A percentile compares a stretch with the other conserved stretches of the same genome.
Conservation (phyloP, 139 green algal species). For the Chlamydomonas schloesseri region DNA sequence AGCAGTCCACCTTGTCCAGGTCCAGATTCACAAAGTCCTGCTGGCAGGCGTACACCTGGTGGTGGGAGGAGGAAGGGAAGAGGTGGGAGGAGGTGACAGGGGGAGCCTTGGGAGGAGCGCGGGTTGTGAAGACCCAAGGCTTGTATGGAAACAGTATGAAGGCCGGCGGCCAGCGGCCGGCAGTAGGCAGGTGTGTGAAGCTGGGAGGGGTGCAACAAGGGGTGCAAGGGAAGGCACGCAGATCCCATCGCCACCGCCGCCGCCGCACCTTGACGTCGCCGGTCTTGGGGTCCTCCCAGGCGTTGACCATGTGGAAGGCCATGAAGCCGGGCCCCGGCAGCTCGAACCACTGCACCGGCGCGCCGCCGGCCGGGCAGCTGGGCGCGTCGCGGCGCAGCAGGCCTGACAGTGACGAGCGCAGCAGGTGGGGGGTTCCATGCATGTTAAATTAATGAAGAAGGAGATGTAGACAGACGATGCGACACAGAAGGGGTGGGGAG, state of each 20-base stretch:
- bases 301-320: conserved; percentile 70
- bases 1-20: conserved; percentile 45
- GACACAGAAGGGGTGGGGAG: not conserved
- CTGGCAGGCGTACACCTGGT: conserved; percentile 41
- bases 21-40: conserved; percentile 48
- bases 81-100: not conserved
- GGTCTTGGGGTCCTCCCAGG: conserved; percentile 68
- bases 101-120: not conserved
- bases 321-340: conserved; percentile 52
- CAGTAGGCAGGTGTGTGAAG: too few relatives aligned
- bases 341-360: conserved; percentile 72
- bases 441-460: too few relatives aligned
- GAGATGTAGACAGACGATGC: too few relatives aligned
- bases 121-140: too few relatives aligned
- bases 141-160: too few relatives aligned
- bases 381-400: conserved; percentile 61
- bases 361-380: not conserved
- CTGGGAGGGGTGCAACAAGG: too few relatives aligned
- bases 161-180: too few relatives aligned
- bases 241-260: not conserved
- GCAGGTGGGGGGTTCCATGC: not conserved
- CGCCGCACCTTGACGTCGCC: conserved; percentile 40
- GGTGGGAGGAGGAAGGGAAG: too few relatives aligned
- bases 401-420: too few relatives aligned
- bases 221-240: too few relatives aligned